Base-by-base conservation (phyloP, 176 grass and related monocot species). In the Carex myosuroides region DNA sequence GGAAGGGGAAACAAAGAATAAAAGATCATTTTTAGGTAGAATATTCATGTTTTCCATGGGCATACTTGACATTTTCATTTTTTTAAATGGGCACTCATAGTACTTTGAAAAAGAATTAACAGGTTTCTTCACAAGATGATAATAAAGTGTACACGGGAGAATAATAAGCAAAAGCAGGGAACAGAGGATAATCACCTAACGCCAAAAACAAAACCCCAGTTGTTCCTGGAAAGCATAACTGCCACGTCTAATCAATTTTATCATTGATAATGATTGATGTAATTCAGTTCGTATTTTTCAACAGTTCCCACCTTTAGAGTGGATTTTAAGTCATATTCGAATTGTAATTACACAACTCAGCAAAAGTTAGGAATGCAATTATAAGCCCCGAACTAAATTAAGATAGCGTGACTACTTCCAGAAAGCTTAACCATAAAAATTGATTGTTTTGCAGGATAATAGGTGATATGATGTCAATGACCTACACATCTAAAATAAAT, bases 61-160 rank as follows among this genome's bases (percentile, higher is more conserved):
- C 24, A 77, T 10, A 56, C 13, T 73, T 13, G 8, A 46, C 9
- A 53, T 60, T 69, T 17, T 32, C 53, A 78, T 4, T 12, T 77
- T 30, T 30, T 16, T 11, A 33, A 9, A 56, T 20, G 50, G 35
- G 72, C 30, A 60, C 32, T 12, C 18, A 42, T 6, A 26, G 8
- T 79, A 78, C 62, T 55, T 75, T 52, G 70, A 52, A 52, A 80
- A 52, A 65, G 14, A 68, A 66, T 48, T 74, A 24, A 20, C 76
- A 81, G 65, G 44, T 81, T 46, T 75, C 44, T 75, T 75, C 41
- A 12, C 7, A 50, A 4, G n/a, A 50, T 10, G n/a, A 73, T 48
- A 73, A 73, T 50, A 50, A 73, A 73, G 70, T 24, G 41, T 73
- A 50, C 9, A 13, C 22, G 5, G 12, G 64, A 21, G 12, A 26